Base-by-base conservation (phyloP, 306 rosid species). In the Trifolium pratense region DNA sequence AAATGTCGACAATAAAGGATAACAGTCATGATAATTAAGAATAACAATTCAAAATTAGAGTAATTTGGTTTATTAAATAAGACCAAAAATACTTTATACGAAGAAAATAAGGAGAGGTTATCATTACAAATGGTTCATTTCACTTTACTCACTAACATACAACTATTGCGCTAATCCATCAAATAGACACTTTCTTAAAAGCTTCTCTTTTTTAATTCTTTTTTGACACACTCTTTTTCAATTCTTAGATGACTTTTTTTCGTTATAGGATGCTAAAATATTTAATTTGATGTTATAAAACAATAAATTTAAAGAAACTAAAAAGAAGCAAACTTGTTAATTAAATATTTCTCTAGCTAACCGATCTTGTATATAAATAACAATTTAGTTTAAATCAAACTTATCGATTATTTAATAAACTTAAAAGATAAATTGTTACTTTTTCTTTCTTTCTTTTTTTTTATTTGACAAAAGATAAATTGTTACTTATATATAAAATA, bases 31-130 rank as follows among this genome's bases (percentile, higher is more conserved):
- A 12, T 61, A 11, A 62, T 17, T 62, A 14, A 76, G 59, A 16
- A 45, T 39, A 37, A 49, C 66, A 49, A 37, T 25, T 49, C 66
- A 37, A 70, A 77, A 48, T 57, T 5, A 25, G 0, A 25, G 29
- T 25, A 61, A 61, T 60, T 37, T 49, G 76, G 17, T 58, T 68
- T 75, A 51, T 32, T 45, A 3, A 55, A 56, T 13, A 43, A 67
- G 14, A 68, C 5, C 13, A 23, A 75, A 55, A 42, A 17, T 10
- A 32, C 21, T 31, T 60, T 17, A n/a, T n/a, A 34, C 0, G 4
- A 49, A 5, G 51, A 34, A 63, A 62, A 21, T 12, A 15, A 9
- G 10, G 9, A 2, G 48, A 1, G 1, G 7, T 7, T 61, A 57
- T 48, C 56, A 46, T 7, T 53, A 21, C 31, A 18, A 46, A 45